Percentiles rank a stretch among this genome's conserved stretches.
phyloP scores from a whole-genome alignment of 352 stramenopile genomes.

The Phytophthora vignae region DNA sequence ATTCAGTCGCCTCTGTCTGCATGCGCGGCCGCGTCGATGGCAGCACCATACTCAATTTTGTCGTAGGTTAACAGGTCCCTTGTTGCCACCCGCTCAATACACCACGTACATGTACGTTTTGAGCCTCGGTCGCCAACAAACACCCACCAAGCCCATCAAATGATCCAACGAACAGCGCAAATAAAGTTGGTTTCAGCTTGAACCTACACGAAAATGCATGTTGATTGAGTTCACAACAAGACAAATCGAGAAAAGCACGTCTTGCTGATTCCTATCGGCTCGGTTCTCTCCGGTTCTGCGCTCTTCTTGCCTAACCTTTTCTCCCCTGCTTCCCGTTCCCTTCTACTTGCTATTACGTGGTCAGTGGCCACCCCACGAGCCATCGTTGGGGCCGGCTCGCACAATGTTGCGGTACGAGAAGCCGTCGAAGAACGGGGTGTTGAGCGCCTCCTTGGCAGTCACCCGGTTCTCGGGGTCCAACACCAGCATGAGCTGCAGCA shows the following conservation, averaged over 20 bases:
- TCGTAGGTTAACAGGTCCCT: not conserved
- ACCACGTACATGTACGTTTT: no score
- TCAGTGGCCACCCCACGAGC: conserved; percentile 21
- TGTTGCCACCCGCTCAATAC: conserved; percentile 6
- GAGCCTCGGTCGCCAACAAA: not conserved
- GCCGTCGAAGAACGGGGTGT: conserved; percentile 91
- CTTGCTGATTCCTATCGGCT: conserved; percentile 21
- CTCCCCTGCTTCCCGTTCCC: not conserved
- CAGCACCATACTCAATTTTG: conserved; percentile 14
- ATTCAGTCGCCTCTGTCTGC: conserved; percentile 5
- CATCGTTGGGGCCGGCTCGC: conserved; percentile 27
- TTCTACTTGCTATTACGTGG: conserved; percentile 41
- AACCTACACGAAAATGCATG: conserved; percentile 20
- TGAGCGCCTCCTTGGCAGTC: conserved; percentile 88
- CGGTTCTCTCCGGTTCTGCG: conserved; percentile 10
- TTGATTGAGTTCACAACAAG: conserved; percentile 26
- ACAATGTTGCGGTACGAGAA: conserved; percentile 70
- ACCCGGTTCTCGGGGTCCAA: conserved; percentile 94
- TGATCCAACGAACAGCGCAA: not conserved
- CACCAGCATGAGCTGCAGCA: conserved; percentile 94
- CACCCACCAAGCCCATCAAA: not conserved
- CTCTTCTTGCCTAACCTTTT: conserved; percentile 15
- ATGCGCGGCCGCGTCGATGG: not conserved
- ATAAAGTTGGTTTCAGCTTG: conserved; percentile 2
- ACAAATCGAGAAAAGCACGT: conserved; percentile 30